These are phyloP conservation scores for Elaphomyces granulatus DNA, from an alignment of 495 filamentous ascomycete species.

Conservation along the genomic window DNA sequence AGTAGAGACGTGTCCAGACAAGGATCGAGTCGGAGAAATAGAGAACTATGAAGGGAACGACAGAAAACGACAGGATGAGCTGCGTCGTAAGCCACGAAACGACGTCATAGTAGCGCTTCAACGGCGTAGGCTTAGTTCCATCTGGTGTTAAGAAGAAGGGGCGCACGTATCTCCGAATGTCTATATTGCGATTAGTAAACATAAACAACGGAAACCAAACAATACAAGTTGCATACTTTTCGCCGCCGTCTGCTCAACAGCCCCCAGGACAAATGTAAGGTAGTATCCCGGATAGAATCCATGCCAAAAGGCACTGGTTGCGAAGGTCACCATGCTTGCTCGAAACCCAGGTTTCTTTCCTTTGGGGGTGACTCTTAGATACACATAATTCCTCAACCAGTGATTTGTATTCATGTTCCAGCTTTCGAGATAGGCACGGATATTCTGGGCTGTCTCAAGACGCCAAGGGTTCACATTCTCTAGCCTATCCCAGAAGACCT, in stretches of 20 bases:
- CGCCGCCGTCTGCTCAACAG: slow-evolving; percentile 80
- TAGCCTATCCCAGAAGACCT: slow-evolving; percentile 76
- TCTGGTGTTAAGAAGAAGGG: slow-evolving; percentile 83
- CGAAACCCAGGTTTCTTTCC: slow-evolving; percentile 95
- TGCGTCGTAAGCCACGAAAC: slow-evolving; percentile 71
- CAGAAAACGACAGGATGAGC: slow-evolving; percentile 64
- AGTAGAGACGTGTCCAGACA: slow-evolving; percentile 80
- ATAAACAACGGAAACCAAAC: background rate
- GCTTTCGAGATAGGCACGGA: slow-evolving; percentile 67
- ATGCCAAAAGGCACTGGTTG: slow-evolving; percentile 92
- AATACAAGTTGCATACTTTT: slow-evolving; percentile 50
- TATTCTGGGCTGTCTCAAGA: slow-evolving; percentile 83
- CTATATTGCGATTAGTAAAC: slow-evolving; percentile 27
- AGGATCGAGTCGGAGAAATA: slow-evolving; percentile 46
- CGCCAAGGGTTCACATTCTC: slow-evolving; percentile 72
- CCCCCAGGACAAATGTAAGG: slow-evolving; percentile 72
- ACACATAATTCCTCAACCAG: slow-evolving; percentile 93
- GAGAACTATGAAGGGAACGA: slow-evolving; percentile 72
- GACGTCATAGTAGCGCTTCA: slow-evolving; percentile 80
- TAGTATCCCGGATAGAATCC: slow-evolving; percentile 98
- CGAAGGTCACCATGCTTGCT: slow-evolving; percentile 86
- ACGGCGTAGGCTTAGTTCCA: slow-evolving; percentile 44
- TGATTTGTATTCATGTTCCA: slow-evolving; percentile 99
- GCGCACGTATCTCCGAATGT: slow-evolving; percentile 76
- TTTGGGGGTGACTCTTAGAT: slow-evolving; percentile 85